Evolutionary conservation across 2,329 filamentous ascomycete species (phyloP), one percentile per base, ranked within the genome.

Genomic region (Penicillium hordei): DNA sequence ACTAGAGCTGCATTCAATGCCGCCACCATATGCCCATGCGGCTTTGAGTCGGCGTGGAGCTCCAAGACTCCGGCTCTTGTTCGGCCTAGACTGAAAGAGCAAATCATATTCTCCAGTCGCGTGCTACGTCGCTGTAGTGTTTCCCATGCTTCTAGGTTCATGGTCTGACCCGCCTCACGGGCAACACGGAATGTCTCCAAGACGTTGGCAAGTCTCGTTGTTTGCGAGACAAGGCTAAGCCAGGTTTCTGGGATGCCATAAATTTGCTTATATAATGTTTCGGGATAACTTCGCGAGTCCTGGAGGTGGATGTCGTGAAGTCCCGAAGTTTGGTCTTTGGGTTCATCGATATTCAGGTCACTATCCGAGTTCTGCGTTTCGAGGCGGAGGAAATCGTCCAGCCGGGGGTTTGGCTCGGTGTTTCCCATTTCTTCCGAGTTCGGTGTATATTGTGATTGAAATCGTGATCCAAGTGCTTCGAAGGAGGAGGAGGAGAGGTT

Each of bases 221-320:
- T 78, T 55, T 78, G 76, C 0, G 77, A 79, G 15, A 79, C 67
- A 3, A 78, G 67, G 34, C 74, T 77, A 2, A 79, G 68, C 75
- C 76, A 79, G 15, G 74, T 77, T 49, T 79, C 77, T 0, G 76
- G 70, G 13, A 79, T 74, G 3, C 76, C 76, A 49, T 79, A 79
- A 8, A 79, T 71, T 29, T 78, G 68, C 42, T 70, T 70, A 58
- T 76, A 77, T 27, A 78, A 68, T 0, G 72, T 76, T 4, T 70
- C 67, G 12, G 12, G 31, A 33, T 33, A 15, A 15, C 31, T 33
- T 15, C 31, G 31, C 15, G 31, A 33, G 31, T 33, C 31, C 12
- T 33, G 31, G 31, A 33, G 31, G 31, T 33, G 31, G 31, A 33
- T 33, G 31, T 33, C 31, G 15, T 33, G 31, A 6, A 33, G 31